Conservation (phyloP, 176 grass and related monocot species). For the Saccharum spontaneum region DNA sequence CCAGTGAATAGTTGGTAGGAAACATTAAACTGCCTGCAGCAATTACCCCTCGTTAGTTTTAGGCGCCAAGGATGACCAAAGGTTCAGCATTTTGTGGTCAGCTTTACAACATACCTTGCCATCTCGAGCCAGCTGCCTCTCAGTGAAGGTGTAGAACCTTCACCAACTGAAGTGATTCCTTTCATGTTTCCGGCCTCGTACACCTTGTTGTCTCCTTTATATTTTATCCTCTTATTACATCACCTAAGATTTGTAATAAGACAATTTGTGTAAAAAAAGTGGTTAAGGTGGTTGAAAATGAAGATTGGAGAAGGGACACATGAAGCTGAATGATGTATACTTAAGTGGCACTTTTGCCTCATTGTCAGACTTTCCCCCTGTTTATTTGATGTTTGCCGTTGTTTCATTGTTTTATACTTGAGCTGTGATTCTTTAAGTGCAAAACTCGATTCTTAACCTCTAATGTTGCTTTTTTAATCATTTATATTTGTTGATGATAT, state of each 20-base stretch:
- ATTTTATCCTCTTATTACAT: background rate
- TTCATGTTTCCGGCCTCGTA: background rate
- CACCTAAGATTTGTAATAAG: background rate
- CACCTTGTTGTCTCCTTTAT: constrained; percentile 8
- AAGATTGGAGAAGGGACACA: too few relatives aligned
- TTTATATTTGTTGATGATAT: constrained; percentile 7
- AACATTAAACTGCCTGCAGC: background rate
- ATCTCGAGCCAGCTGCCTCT: background rate
- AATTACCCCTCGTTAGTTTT: background rate
- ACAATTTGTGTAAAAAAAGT: background rate
- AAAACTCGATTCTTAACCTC: background rate
- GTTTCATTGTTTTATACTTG: constrained; percentile 4
- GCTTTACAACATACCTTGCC: background rate
- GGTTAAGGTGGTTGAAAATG: background rate
- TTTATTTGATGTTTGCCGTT: constrained; percentile 18
- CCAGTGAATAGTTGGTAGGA: background rate
- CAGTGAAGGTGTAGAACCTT: background rate
- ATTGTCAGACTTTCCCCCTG: background rate
- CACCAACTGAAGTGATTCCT: background rate
- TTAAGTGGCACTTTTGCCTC: background rate
- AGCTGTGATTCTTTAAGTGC: background rate
- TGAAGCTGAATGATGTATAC: background rate
- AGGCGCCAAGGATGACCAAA: background rate
- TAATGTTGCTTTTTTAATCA: constrained; percentile 11
- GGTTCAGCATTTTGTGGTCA: background rate